phyloP scores from a whole-genome alignment of 1,284 basidiomycete genomes.

The Ganoderma leucocontextum region DNA sequence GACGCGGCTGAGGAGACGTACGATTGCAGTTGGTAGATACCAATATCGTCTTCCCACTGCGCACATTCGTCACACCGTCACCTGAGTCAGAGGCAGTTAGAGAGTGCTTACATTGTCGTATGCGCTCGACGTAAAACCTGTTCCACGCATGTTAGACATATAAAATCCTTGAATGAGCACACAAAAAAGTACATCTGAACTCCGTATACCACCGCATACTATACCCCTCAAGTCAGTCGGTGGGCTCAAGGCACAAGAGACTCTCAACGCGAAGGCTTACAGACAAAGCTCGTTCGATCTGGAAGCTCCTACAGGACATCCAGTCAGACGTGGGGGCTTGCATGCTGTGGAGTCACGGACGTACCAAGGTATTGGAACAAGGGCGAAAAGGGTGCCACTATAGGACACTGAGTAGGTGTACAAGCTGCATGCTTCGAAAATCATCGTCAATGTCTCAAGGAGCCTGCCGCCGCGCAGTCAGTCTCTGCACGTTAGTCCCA shows the following conservation, averaged over 20 bases:
- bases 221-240: not conserved
- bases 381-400: constrained; percentile 17
- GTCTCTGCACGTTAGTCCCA: not conserved
- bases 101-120: constrained; percentile 22
- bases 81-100: not conserved
- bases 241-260: not conserved
- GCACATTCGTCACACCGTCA: not conserved
- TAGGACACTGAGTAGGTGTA: constrained; percentile 27
- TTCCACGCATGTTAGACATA: not conserved
- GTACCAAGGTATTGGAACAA: constrained; percentile 24
- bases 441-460: constrained; percentile 29
- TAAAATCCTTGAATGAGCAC: not conserved
- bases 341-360: not conserved
- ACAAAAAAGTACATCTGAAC: constrained; percentile 23
- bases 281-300: constrained; percentile 27
- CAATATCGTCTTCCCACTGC: constrained; percentile 26
- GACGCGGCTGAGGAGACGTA: not conserved
- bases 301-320: constrained; percentile 17
- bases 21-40: constrained; percentile 21
- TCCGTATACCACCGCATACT: constrained; percentile 28
- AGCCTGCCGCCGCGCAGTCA: not conserved
- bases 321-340: not conserved
- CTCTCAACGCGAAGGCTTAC: constrained; percentile 4
- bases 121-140: constrained; percentile 28
- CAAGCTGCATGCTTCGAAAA: constrained; percentile 22